phyloP scores from a whole-genome alignment of 495 filamentous ascomycete genomes.

The Penicillium odoratum region DNA sequence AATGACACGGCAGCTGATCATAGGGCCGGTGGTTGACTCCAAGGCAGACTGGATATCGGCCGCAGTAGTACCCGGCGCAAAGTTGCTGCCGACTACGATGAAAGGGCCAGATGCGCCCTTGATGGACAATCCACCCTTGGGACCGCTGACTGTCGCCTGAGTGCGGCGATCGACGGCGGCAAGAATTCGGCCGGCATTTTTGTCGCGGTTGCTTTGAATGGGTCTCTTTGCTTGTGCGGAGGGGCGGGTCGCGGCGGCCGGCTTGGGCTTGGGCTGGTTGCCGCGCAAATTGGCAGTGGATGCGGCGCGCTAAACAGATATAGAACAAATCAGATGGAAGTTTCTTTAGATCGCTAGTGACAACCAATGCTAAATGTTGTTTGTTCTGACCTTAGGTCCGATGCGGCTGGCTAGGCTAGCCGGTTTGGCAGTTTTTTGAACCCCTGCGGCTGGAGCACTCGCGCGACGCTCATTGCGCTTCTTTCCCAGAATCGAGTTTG shows the following conservation, averaged over 20 bases:
- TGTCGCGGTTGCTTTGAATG: too few relatives aligned
- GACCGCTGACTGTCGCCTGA: conserved; percentile 29
- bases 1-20: conserved; percentile 70
- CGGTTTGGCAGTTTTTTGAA: too few relatives aligned
- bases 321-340: too few relatives aligned
- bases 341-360: too few relatives aligned
- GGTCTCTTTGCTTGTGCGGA: background rate
- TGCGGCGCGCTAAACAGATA: background rate
- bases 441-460: conserved; percentile 46
- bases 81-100: conserved; percentile 83
- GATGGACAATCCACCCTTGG: conserved; percentile 64
- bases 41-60: conserved; percentile 91
- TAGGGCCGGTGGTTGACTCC: conserved; percentile 66
- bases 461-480: conserved; percentile 41
- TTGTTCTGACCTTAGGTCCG: too few relatives aligned
- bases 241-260: conserved; percentile 18
- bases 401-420: too few relatives aligned
- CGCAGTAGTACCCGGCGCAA: conserved; percentile 88
- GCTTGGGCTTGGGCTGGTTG: conserved; percentile 12
- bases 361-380: too few relatives aligned
- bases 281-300: too few relatives aligned
- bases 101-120: conserved; percentile 72
- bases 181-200: too few relatives aligned
- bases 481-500: conserved; percentile 67
- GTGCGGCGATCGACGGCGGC: too few relatives aligned